Evolutionary conservation across 1,284 basidiomycete species (phyloP).

Genomic region (Leccinum ponderosum): DNA sequence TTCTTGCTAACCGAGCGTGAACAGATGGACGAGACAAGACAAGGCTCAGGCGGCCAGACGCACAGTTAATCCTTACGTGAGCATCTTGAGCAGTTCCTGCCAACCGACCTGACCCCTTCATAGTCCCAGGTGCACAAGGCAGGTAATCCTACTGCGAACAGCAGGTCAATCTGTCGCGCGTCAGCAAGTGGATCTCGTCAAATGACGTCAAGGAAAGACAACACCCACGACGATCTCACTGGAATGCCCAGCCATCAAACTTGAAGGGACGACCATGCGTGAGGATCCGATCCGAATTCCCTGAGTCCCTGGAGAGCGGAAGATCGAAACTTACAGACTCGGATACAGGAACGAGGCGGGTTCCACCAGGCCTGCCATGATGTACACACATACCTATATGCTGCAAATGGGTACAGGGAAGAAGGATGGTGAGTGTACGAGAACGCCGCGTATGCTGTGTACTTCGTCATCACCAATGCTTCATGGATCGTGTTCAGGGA

Average conservation of each 20-base stretch:
- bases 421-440: not conserved
- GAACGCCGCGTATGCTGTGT: not conserved
- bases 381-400: not conserved
- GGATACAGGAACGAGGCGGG: not conserved
- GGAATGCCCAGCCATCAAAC: no score
- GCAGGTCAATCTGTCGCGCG: not conserved
- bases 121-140: not conserved
- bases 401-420: not conserved
- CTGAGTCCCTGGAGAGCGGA: not conserved
- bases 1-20: not conserved
- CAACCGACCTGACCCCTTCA: not conserved
- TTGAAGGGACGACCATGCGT: not conserved
- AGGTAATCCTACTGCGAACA: not conserved
- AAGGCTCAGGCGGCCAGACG: not conserved
- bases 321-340: not conserved
- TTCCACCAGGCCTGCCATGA: not conserved
- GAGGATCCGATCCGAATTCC: not conserved
- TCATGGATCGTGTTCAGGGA: conserved; percentile 9
- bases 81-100: no score
- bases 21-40: not conserved
- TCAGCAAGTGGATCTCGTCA: not conserved
- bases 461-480: not conserved
- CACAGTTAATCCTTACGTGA: no score
- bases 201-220: not conserved
- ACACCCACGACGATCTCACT: not conserved